phyloP scores from a whole-genome alignment of 352 stramenopile genomes.

The Globisporangium alternatum region DNA sequence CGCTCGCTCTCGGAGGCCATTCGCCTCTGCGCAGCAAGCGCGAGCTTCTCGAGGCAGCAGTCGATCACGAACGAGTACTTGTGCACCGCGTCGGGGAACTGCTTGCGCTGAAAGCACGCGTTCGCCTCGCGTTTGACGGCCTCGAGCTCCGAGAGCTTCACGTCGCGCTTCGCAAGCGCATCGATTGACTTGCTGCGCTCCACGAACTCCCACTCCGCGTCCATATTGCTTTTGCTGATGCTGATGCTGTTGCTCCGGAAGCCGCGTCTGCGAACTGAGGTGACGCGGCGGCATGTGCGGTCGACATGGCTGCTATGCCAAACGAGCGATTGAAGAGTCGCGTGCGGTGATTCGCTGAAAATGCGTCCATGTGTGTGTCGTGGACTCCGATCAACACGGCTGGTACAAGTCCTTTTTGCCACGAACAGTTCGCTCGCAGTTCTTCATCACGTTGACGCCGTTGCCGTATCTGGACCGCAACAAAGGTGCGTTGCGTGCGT shows the following conservation, averaged over 20 bases:
- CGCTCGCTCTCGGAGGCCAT: too few relatives aligned
- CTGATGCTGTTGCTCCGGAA: neutral
- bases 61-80: slow-evolving; percentile 46
- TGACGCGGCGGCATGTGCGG: neutral
- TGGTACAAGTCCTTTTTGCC: too few relatives aligned
- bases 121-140: slow-evolving; percentile 61
- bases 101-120: slow-evolving; percentile 43
- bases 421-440: slow-evolving; percentile 89
- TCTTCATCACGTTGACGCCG: slow-evolving; percentile 93
- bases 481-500: too few relatives aligned
- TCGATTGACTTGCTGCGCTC: slow-evolving; percentile 19
- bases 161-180: slow-evolving; percentile 8
- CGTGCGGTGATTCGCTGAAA: slow-evolving; percentile 5
- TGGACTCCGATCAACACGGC: too few relatives aligned
- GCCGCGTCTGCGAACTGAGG: neutral
- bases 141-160: slow-evolving; percentile 31
- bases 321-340: slow-evolving; percentile 7
- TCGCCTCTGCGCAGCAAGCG: neutral
- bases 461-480: too few relatives aligned
- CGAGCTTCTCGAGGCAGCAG: slow-evolving; percentile 2
- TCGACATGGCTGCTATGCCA: neutral
- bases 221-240: slow-evolving; percentile 17
- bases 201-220: slow-evolving; percentile 24
- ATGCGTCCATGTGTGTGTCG: neutral
- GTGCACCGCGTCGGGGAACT: slow-evolving; percentile 39